Evolutionary conservation across 192 early-diverging fungal species (phyloP).

Genomic region (Umbelopsis isabellina): DNA sequence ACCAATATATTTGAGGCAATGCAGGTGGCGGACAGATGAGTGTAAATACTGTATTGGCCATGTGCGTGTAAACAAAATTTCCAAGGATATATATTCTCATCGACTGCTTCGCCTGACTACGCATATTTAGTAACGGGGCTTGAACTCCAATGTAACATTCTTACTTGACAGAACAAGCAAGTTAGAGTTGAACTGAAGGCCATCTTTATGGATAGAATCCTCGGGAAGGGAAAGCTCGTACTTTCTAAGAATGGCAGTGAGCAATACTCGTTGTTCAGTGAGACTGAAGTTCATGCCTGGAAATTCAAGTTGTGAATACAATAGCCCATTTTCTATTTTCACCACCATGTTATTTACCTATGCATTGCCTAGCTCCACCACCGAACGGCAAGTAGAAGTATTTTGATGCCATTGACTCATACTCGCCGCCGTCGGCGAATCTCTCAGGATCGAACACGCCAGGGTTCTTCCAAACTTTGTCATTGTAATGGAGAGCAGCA

Average conservation of each 20-base stretch:
- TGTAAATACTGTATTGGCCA: no score
- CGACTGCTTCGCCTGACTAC: no score
- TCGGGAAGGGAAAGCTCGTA: slow-evolving; percentile 20
- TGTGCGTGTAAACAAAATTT: no score
- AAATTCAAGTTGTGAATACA: no score
- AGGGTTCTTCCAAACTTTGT: slow-evolving; percentile 20
- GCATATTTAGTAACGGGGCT: neutral
- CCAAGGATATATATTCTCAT: no score
- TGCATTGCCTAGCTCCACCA: slow-evolving; percentile 59
- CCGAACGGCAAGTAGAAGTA: slow-evolving; percentile 62
- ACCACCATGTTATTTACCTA: slow-evolving; percentile 32
- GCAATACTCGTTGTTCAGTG: slow-evolving; percentile 58
- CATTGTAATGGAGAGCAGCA: slow-evolving; percentile 20
- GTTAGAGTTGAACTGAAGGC: neutral
- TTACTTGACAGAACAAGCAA: neutral
- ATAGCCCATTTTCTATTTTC: no score
- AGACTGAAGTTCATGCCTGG: slow-evolving; percentile 66
- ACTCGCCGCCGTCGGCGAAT: slow-evolving; percentile 18
- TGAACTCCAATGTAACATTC: neutral
- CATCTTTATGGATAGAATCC: slow-evolving; percentile 33
- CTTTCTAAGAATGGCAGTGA: slow-evolving; percentile 36
- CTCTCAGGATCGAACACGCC: slow-evolving; percentile 28
- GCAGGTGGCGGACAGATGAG: no score
- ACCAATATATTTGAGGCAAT: no score
- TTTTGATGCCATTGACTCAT: neutral